Evolutionary conservation across 2,329 filamentous ascomycete genomes (phyloP).

Genomic region (Scortechinia acanthostroma): DNA sequence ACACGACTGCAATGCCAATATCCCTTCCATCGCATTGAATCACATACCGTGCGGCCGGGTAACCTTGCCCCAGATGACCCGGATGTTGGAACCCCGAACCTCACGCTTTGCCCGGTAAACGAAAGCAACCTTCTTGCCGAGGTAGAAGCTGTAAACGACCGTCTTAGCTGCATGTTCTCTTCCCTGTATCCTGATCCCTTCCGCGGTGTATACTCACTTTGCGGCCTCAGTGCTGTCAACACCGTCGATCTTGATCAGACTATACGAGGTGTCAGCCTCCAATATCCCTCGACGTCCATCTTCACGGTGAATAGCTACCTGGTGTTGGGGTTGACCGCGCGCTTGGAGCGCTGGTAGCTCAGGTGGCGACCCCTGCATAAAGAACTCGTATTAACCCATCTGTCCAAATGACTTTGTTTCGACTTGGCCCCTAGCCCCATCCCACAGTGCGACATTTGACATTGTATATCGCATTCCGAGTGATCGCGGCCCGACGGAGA

Average conservation of each 20-base stretch:
- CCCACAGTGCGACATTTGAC: too few relatives aligned
- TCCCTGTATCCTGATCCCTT: background rate
- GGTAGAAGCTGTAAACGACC: constrained; percentile 72
- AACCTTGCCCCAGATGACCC: constrained; percentile 98
- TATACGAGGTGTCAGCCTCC: too few relatives aligned
- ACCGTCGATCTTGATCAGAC: constrained; percentile 94
- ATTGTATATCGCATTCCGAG: background rate
- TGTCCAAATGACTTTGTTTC: background rate
- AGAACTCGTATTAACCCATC: constrained; percentile 2
- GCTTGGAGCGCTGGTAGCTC: constrained; percentile 93
- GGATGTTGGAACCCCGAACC: constrained; percentile 95
- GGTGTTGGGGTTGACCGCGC: constrained; percentile 81
- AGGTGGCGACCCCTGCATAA: constrained; percentile 82
- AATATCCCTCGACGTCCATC: too few relatives aligned
- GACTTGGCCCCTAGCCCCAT: background rate
- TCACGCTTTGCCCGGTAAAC: constrained; percentile 89
- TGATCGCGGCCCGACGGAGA: background rate
- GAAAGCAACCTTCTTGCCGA: constrained; percentile 97
- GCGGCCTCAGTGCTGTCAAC: constrained; percentile 85
- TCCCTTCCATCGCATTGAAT: constrained; percentile 13
- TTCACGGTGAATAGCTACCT: too few relatives aligned
- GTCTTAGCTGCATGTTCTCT: constrained; percentile 2
- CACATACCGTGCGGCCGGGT: constrained; percentile 88
- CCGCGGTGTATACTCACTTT: constrained; percentile 56
- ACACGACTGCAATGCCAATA: background rate